These are phyloP conservation scores for Ogataea trehalophila DNA, from an alignment of 805 yeast species.

Conservation along the genomic window DNA sequence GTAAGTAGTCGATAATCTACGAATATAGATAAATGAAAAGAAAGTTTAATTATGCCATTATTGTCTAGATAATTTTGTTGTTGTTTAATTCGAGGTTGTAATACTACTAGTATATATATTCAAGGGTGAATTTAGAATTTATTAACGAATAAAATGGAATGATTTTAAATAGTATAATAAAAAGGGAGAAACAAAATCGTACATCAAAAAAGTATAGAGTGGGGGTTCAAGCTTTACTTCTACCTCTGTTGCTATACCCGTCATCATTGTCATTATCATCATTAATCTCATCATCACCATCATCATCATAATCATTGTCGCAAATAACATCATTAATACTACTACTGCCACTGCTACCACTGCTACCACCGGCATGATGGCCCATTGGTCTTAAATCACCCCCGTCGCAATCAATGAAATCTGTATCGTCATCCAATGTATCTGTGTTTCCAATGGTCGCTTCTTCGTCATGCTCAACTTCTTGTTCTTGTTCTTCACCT, in stretches of 20 bases:
- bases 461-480: slow-evolving; percentile 2
- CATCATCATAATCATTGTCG: not conserved
- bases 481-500: slow-evolving; percentile 16
- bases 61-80: no score
- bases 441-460: no score
- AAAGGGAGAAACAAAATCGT: not conserved
- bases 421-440: slow-evolving; percentile 11
- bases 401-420: slow-evolving; percentile 19
- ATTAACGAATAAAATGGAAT: no score
- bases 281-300: not conserved
- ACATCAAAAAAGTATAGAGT: not conserved
- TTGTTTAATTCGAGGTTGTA: no score
- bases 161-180: not conserved
- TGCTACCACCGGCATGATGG: slow-evolving; percentile 9
- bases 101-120: no score
- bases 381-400: slow-evolving; percentile 35
- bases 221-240: slow-evolving; percentile 1
- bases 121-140: no score
- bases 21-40: no score
- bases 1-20: not conserved
- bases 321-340: slow-evolving; percentile 7
- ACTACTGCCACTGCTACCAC: slow-evolving; percentile 1
- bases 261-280: slow-evolving; percentile 1
- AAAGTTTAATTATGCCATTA: no score
- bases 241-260: slow-evolving; percentile 6